Evolutionary conservation across 2,329 filamentous ascomycete species (phyloP).

Genomic region (Sclerotinia spermophila): DNA sequence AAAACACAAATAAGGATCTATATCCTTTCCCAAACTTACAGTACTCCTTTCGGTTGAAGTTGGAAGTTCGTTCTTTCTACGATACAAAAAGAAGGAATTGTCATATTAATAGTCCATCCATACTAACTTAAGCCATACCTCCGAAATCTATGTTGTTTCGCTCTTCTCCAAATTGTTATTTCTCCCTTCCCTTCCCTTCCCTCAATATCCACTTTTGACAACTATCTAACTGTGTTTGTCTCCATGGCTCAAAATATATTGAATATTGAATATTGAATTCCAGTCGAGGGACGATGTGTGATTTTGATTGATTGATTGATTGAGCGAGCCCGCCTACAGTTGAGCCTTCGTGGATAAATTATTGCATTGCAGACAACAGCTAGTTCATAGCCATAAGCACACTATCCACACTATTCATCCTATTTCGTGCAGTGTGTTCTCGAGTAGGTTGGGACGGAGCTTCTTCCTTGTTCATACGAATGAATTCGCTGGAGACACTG

Average conservation of each 20-base stretch:
- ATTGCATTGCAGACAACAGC: background rate
- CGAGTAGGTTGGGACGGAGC: background rate
- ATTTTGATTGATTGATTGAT: background rate
- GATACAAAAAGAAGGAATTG: background rate
- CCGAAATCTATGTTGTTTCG: background rate
- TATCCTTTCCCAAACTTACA: background rate
- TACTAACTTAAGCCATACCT: background rate
- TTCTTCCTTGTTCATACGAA: background rate
- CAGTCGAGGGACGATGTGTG: background rate
- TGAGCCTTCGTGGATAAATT: slow-evolving; percentile 4
- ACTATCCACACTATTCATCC: background rate
- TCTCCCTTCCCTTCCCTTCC: background rate
- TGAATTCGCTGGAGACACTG: background rate
- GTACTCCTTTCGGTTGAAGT: background rate
- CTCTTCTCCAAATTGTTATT: background rate
- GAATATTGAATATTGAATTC: slow-evolving; percentile 25
- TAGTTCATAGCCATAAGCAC: background rate
- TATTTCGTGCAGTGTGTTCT: background rate
- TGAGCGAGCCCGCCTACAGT: background rate
- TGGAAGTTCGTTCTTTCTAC: background rate
- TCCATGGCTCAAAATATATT: background rate
- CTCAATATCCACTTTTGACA: background rate
- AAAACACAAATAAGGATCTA: background rate
- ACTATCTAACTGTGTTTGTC: background rate
- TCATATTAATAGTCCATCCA: background rate